Evolutionary conservation across 2,329 filamentous ascomycete genomes (phyloP).

Genomic region (Talaromyces sp.): DNA sequence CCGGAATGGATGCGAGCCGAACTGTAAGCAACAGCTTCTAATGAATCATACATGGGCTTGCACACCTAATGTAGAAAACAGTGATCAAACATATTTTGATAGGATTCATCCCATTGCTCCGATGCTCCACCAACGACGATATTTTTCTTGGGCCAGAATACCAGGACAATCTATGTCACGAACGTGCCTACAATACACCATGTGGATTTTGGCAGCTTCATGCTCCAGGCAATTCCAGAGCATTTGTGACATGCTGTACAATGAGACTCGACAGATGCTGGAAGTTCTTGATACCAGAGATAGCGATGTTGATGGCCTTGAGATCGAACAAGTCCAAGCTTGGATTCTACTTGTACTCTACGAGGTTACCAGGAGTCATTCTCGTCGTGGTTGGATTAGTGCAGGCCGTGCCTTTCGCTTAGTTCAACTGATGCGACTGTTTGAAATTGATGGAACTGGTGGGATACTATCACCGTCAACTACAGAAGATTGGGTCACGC

Average conservation of each 20-base stretch:
- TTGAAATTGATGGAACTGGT: conserved; percentile 33
- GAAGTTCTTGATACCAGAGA: conserved; percentile 17
- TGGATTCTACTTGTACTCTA: conserved; percentile 39
- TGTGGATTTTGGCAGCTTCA: conserved; percentile 38
- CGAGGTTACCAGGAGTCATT: conserved; percentile 35
- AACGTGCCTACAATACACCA: conserved; percentile 33
- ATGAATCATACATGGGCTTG: background rate
- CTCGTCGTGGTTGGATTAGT: conserved; percentile 38
- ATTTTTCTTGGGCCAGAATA: conserved; percentile 27
- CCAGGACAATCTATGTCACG: conserved; percentile 21
- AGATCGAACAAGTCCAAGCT: conserved; percentile 36
- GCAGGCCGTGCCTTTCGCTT: conserved; percentile 38
- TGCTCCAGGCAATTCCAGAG: conserved; percentile 33
- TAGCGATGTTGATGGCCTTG: conserved; percentile 17
- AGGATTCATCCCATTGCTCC: conserved; percentile 29
- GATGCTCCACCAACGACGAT: conserved; percentile 30
- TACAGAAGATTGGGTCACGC: conserved; percentile 26
- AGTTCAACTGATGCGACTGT: conserved; percentile 35
- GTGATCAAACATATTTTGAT: conserved; percentile 33
- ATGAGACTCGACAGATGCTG: conserved; percentile 27
- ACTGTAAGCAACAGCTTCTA: conserved; percentile 6
- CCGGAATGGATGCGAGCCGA: conserved; percentile 16
- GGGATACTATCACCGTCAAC: conserved; percentile 14
- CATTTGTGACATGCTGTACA: conserved; percentile 27
- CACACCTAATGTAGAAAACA: conserved; percentile 11